phyloP scores from a whole-genome alignment of 495 filamentous ascomycete genomes.

The Tuber brumale region DNA sequence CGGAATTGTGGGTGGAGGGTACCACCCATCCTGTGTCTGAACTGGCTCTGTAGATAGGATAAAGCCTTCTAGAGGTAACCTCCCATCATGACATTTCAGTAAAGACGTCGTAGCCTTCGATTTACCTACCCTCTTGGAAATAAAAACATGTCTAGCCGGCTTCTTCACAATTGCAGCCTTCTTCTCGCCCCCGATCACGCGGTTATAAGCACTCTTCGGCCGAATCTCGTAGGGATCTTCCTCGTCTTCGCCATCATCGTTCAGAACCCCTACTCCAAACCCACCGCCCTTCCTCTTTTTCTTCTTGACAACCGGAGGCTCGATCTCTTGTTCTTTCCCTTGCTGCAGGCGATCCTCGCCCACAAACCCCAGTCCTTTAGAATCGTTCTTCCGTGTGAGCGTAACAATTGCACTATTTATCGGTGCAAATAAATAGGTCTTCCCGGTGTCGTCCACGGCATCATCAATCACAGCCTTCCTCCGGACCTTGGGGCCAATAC shows the following conservation, averaged over 20 bases:
- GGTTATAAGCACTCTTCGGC: conserved; percentile 84
- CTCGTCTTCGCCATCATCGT: conserved; percentile 95
- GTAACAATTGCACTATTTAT: conserved; percentile 70
- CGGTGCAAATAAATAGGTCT: conserved; percentile 79
- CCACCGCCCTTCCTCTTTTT: conserved; percentile 53
- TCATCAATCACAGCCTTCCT: conserved; percentile 59
- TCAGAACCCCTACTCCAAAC: conserved; percentile 83
- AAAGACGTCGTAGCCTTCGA: conserved; percentile 54
- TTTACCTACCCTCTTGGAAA: conserved; percentile 63
- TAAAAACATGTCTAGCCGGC: conserved; percentile 62
- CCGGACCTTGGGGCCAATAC: conserved; percentile 81
- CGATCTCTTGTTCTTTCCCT: conserved; percentile 1
- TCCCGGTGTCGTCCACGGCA: conserved; percentile 41
- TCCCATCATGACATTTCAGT: conserved; percentile 81
- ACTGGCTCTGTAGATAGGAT: conserved; percentile 57
- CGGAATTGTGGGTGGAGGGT: conserved; percentile 69
- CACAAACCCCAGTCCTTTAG: conserved; percentile 73
- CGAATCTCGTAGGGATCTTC: conserved; percentile 92
- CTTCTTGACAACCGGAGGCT: conserved; percentile 45
- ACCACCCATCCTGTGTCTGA: conserved; percentile 54
- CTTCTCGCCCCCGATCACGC: conserved; percentile 74
- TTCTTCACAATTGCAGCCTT: conserved; percentile 52
- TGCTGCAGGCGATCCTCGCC: conserved; percentile 56
- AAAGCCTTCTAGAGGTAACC: conserved; percentile 80
- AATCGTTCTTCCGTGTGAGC: conserved; percentile 68